A percentile compares a stretch with the other conserved stretches of the same genome.
Conservation (phyloP, 306 rosid species). For the Rosa multiflora region DNA sequence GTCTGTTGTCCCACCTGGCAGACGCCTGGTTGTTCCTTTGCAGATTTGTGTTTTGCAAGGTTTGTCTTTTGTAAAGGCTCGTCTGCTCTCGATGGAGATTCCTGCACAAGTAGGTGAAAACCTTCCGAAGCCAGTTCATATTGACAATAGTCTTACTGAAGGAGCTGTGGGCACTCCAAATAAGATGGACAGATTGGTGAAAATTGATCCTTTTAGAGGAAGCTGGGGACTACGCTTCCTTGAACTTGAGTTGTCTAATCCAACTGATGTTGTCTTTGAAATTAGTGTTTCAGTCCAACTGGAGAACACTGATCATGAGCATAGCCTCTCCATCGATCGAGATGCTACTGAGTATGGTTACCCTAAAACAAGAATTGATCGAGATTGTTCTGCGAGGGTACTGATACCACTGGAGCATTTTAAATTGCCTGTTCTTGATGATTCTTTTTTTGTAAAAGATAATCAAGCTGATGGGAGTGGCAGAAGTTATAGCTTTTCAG, state of each 20-base stretch:
- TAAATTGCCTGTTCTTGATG: slow-evolving; percentile 91
- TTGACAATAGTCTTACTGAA: slow-evolving; percentile 38
- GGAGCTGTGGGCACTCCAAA: slow-evolving; percentile 41
- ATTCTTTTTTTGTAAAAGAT: slow-evolving; percentile 73
- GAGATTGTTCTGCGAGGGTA: slow-evolving; percentile 93
- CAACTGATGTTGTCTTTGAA: slow-evolving; percentile 84
- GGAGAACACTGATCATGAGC: slow-evolving; percentile 57
- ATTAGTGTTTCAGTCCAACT: slow-evolving; percentile 80
- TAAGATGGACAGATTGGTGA: slow-evolving; percentile 78
- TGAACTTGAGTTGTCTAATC: slow-evolving; percentile 89
- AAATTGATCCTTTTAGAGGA: slow-evolving; percentile 88
- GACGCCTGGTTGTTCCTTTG: slow-evolving; percentile 87
- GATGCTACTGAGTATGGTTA: slow-evolving; percentile 64
- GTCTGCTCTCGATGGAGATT: slow-evolving; percentile 95
- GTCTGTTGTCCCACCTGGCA: slow-evolving; percentile 72
- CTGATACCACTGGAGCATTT: slow-evolving; percentile 91
- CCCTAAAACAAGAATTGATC: slow-evolving; percentile 84
- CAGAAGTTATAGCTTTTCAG: slow-evolving; percentile 64
- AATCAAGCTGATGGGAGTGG: slow-evolving; percentile 47
- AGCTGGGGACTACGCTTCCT: slow-evolving; percentile 94
- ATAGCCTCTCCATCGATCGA: slow-evolving; percentile 42
- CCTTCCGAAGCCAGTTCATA: slow-evolving; percentile 55
- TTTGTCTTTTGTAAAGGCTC: slow-evolving; percentile 88
- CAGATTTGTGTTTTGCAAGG: slow-evolving; percentile 93
- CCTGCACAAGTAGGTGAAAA: slow-evolving; percentile 86